phyloP scores from a whole-genome alignment of 148 eudicot genomes.

The Nepenthes gracilis region DNA sequence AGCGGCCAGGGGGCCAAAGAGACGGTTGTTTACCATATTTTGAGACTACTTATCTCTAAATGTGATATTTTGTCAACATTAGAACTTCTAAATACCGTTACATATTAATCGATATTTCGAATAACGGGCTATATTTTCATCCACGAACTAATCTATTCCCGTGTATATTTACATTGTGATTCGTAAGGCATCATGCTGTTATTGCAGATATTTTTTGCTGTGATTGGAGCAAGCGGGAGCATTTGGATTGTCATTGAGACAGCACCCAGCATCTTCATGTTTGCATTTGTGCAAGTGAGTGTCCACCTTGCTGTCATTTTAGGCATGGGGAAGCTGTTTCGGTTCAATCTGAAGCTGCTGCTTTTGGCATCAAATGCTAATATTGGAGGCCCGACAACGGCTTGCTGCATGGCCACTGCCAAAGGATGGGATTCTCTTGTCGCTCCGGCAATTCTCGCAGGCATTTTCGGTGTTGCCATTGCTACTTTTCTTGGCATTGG shows the following conservation, averaged over 20 bases:
- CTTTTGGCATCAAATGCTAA: conserved; percentile 88
- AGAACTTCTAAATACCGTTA: too few relatives aligned
- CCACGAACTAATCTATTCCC: not conserved
- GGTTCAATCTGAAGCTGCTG: conserved; percentile 45
- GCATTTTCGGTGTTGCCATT: conserved; percentile 78
- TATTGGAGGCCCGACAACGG: conserved; percentile 95
- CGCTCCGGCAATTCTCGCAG: conserved; percentile 76
- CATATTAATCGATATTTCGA: too few relatives aligned
- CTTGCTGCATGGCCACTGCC: conserved; percentile 94
- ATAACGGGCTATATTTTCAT: too few relatives aligned
- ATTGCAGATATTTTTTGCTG: conserved; percentile 71
- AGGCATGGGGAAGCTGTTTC: conserved; percentile 52
- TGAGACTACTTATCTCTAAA: too few relatives aligned
- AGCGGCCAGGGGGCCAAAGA: too few relatives aligned
- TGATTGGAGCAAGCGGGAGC: conserved; percentile 86
- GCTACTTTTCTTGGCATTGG: conserved; percentile 77
- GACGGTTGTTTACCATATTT: too few relatives aligned
- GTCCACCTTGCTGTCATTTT: conserved; percentile 55
- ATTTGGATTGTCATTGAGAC: conserved; percentile 58
- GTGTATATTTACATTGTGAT: not conserved
- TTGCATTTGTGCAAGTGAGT: conserved; percentile 69
- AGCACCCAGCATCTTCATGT: conserved; percentile 70
- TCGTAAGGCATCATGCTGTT: not conserved
- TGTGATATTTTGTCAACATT: too few relatives aligned
- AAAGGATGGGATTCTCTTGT: conserved; percentile 74